Conservation (phyloP, 208 protist genomes). For the Phytomonas sp. region DNA sequence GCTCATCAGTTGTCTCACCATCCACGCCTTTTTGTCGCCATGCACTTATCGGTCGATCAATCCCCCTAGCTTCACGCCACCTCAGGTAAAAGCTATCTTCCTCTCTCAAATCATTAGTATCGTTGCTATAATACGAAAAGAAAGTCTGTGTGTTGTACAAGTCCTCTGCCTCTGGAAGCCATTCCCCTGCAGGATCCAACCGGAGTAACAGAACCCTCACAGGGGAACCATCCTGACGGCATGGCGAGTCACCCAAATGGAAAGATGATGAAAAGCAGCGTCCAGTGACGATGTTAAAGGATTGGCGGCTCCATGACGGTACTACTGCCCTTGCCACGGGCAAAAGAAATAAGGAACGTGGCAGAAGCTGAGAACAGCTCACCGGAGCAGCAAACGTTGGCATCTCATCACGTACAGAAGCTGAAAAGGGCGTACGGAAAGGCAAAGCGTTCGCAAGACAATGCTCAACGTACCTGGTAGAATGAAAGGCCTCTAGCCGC, state of each 20-base stretch:
- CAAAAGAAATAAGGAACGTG: neutral
- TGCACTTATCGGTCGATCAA: slow-evolving; percentile 7
- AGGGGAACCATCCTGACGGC: neutral
- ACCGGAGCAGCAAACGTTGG: neutral
- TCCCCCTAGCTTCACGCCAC: neutral
- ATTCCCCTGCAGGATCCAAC: slow-evolving; percentile 41
- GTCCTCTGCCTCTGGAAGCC: slow-evolving; percentile 30
- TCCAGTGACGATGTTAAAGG: neutral
- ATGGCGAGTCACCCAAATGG: neutral
- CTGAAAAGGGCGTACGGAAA: neutral
- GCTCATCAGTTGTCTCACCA: neutral
- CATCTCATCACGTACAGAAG: neutral
- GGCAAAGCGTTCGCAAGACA: neutral
- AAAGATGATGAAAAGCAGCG: neutral
- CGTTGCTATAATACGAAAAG: slow-evolving; percentile 15
- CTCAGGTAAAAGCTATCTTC: neutral
- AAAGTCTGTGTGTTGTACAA: slow-evolving; percentile 23
- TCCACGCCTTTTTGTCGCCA: neutral
- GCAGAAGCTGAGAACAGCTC: neutral
- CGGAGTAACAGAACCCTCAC: slow-evolving; percentile 42
- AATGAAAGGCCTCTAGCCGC: neutral
- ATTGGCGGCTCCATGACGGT: neutral
- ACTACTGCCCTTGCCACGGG: neutral
- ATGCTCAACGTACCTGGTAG: neutral
- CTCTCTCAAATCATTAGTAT: neutral